A percentile compares a stretch with the other conserved stretches of the same genome.
Conservation (phyloP, 2,329 filamentous ascomycete genomes). For the Claviceps humidiphila region DNA sequence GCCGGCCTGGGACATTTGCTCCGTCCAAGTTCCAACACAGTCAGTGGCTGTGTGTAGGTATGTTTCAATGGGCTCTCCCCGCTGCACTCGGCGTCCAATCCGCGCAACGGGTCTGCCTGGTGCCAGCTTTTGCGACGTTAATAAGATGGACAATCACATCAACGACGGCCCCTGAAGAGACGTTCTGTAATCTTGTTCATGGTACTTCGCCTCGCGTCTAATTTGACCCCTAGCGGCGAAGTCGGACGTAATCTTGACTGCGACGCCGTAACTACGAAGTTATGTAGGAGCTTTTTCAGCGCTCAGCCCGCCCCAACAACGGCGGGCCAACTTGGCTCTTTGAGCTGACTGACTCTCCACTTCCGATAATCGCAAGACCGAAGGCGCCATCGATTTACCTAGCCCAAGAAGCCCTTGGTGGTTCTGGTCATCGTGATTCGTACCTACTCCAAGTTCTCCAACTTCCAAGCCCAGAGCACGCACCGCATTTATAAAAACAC, state of each 20-base stretch:
- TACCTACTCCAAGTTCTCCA: slow-evolving; percentile 7
- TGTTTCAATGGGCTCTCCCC: too few relatives aligned
- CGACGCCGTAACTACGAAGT: not conserved
- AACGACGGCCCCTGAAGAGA: too few relatives aligned
- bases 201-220: too few relatives aligned
- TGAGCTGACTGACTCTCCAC: slow-evolving; percentile 4
- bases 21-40: too few relatives aligned
- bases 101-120: too few relatives aligned
- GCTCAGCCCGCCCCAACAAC: slow-evolving; percentile 4
- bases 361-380: slow-evolving; percentile 20
- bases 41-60: too few relatives aligned
- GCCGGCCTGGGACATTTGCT: not conserved
- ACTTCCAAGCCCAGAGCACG: slow-evolving; percentile 11
- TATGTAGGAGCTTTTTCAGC: not conserved
- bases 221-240: not conserved
- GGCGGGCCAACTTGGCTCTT: not conserved
- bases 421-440: too few relatives aligned
- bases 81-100: too few relatives aligned
- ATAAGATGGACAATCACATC: too few relatives aligned
- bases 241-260: not conserved
- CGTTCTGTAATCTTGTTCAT: too few relatives aligned
- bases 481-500: slow-evolving; percentile 10
- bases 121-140: too few relatives aligned
- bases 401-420: not conserved
- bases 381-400: slow-evolving; percentile 17